Evolutionary conservation across 805 yeast genomes (phyloP), one percentile per base, ranked within the genome.

Genomic region (Ogataea henricii): DNA sequence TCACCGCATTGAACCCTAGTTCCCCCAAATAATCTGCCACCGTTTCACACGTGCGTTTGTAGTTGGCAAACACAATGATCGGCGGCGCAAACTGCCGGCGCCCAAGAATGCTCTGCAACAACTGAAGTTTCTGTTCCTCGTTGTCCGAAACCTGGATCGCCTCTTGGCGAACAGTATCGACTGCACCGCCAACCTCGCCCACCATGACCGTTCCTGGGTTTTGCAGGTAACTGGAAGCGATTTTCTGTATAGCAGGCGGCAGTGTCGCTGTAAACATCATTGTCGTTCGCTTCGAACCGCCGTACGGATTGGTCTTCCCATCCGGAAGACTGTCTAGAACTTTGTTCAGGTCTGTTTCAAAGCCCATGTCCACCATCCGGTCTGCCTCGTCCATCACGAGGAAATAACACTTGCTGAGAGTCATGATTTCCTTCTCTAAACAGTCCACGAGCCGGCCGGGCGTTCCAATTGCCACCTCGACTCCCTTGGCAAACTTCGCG

Each of bases 231-330:
- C 75, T 73, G n/a, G 71, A 65, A 0, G 94, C 81, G 41, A 92
- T 66, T 44, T 73, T 74, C 60, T 87, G 89, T 35, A 90, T 83
- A 0, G 81, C 74, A 0, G 82, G 76, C 0, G 96, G 87, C 81
- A 92, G 83, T 0, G 99, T 94, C 0, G 98, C 98, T 0, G 97
- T 88, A 66, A 89, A 92, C 96, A 92, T 87, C 79, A 89, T 76
- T 0, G 95, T 88, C 42, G 82, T 83, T 45, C 87, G 63, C 44
- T 85, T 65, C 3, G 56, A 56, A 3, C 34, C 18, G 23, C 70
- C 69, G 8, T 55, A 78, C 1, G 78, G 77, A 37, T 72, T 69
- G 10, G 58, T 49, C 43, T 75, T 75, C 2, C 68, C 63, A 0
- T 64, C 65, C 0, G 89, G 85, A n/a, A 88, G 69, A 30, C 70